These are phyloP conservation scores for Nannochloris sp. DNA, from an alignment of 139 green algal genomes.

Conservation along the genomic window DNA sequence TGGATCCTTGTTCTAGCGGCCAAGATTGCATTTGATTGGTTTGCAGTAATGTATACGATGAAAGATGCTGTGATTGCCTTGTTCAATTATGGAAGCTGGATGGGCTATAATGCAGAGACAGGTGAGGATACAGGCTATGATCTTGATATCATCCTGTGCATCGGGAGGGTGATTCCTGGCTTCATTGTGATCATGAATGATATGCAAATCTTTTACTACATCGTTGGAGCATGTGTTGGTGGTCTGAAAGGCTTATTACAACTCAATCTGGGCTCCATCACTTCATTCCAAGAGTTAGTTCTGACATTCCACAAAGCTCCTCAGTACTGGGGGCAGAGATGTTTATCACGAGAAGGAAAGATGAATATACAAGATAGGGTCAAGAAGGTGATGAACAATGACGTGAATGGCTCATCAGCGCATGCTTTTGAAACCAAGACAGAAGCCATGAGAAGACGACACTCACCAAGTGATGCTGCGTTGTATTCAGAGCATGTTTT, in stretches of 20 bases:
- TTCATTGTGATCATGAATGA: slow-evolving; percentile 34
- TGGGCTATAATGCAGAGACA: neutral
- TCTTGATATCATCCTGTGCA: slow-evolving; percentile 26
- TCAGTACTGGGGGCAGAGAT: slow-evolving; percentile 23
- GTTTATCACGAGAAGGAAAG: slow-evolving; percentile 9
- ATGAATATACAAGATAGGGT: slow-evolving; percentile 6
- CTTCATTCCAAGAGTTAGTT: slow-evolving; percentile 37
- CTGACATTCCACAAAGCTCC: slow-evolving; percentile 36
- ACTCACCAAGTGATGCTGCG: neutral
- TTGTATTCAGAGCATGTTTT: slow-evolving; percentile 7
- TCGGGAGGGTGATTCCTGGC: slow-evolving; percentile 21
- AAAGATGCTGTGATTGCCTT: slow-evolving; percentile 23
- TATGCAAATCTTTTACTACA: slow-evolving; percentile 32
- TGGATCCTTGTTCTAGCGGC: slow-evolving; percentile 41
- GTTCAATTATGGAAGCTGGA: slow-evolving; percentile 23
- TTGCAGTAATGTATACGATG: slow-evolving; percentile 33
- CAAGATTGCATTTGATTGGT: slow-evolving; percentile 59
- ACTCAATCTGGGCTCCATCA: slow-evolving; percentile 32
- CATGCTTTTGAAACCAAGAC: slow-evolving; percentile 1
- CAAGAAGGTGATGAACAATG: neutral
- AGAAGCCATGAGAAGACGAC: neutral
- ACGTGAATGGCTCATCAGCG: neutral
- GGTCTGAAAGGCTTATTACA: slow-evolving; percentile 33
- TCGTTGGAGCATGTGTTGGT: slow-evolving; percentile 25
- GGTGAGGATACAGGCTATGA: slow-evolving; percentile 3